Evolutionary conservation across 1,284 basidiomycete species (phyloP), one percentile per base, ranked within the genome.

Genomic region (Sporisorium scitamineum): DNA sequence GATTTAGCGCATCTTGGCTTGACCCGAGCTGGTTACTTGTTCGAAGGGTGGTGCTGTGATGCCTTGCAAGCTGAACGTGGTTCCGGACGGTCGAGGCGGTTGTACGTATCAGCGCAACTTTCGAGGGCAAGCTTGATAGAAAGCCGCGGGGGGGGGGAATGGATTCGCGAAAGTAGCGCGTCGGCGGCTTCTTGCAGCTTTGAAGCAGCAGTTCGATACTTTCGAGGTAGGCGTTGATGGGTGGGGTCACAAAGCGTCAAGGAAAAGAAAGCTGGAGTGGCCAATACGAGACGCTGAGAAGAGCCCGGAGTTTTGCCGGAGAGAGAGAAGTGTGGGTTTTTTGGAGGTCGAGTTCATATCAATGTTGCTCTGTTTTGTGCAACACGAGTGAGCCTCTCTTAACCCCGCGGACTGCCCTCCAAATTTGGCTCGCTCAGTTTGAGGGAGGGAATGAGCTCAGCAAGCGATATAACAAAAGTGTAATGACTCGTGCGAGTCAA

Each of bases 1-100:
- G 24, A 14, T 47, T 54, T 22, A 60, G 27, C 50, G 54, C 65
- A 60, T 61, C 51, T 27, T 54, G 16, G 52, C 37, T 44, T 3
- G 41, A 54, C 32, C 18, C 26, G 24, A 54, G 24, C 10, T 37
- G 14, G 37, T 10, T 13, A n/a, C 24, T 27, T 34, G 52, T 8
- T 47, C 27, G 24, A 29, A 18, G 14, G 26, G 45, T 47, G 26
- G 29, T 50, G 16, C 18, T 51, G 14, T 24, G n/a, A 51, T 27
- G 47, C 16, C 8, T 29, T 48, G 47, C 24, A 14, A 27, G 14
- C 44, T 6, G 34, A 13, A 14, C 14, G 34, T 9, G 14, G 34
- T 13, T 14, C 32, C 10, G 14, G 11, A 18, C 3, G 18, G 37
- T n/a, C 32, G 32, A 34, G 11, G 37, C 3, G 18, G 37, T n/a